Percentiles rank a stretch among this genome's conserved stretches.
Conservation (phyloP, 164 flowering plant species). For the Umbilicus rupestris region DNA sequence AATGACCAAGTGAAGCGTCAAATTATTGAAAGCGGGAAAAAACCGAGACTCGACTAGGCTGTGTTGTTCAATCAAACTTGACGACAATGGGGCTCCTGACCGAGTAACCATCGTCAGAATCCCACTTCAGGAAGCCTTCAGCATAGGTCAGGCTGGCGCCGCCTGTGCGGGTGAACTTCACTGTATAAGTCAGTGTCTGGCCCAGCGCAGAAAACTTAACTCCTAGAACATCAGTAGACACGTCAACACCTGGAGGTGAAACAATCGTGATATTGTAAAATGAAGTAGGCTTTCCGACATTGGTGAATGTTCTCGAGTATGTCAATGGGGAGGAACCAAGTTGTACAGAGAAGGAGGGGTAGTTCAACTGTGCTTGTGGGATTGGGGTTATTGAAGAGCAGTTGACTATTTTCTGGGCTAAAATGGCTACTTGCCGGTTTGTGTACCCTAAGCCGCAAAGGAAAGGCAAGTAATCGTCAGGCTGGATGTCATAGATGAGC, state of each 20-base stretch:
- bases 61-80: neutral
- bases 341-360: constrained; percentile 28
- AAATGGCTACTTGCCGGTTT: constrained; percentile 17
- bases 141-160: neutral
- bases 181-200: constrained; percentile 20
- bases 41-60: neutral
- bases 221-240: constrained; percentile 18
- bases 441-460: constrained; percentile 38
- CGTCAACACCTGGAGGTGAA: constrained; percentile 23
- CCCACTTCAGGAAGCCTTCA: constrained; percentile 28
- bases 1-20: neutral
- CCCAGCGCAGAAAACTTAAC: constrained; percentile 23
- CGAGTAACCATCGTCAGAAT: constrained; percentile 13
- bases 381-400: constrained; percentile 20
- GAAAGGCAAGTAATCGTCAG: constrained; percentile 40
- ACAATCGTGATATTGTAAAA: constrained; percentile 15
- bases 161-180: constrained; percentile 13
- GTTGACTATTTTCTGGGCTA: constrained; percentile 14
- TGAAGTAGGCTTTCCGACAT: constrained; percentile 30
- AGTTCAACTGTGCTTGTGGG: constrained; percentile 31
- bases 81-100: constrained; percentile 30
- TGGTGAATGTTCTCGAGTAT: constrained; percentile 31
- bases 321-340: constrained; percentile 17
- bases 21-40: neutral
- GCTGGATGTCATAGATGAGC: constrained; percentile 31